These are phyloP conservation scores for Paxillus rubicundulus DNA, from an alignment of 768 basidiomycete genomes.

Conservation along the genomic window DNA sequence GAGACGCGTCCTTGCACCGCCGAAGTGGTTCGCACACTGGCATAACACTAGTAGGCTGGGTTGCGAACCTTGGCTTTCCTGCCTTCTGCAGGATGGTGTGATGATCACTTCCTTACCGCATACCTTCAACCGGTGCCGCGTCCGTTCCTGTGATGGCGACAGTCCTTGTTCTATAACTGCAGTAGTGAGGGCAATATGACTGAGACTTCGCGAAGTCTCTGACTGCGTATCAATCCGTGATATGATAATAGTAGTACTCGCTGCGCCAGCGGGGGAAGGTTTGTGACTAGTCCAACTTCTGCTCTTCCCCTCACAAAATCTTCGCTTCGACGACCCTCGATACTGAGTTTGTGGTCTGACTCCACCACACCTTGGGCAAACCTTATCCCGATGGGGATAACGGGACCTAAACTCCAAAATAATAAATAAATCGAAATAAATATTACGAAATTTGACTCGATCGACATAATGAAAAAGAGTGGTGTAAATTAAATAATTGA, in stretches of 20 bases:
- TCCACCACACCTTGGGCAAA: too few species aligned
- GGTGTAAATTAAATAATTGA: conserved; percentile 34
- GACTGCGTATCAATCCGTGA: conserved; percentile 1
- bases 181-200: conserved; percentile 10
- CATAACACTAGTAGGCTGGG: too few species aligned
- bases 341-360: neutral
- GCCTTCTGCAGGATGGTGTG: conserved; percentile 9
- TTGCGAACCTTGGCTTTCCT: conserved; percentile 12
- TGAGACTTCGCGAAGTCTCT: conserved; percentile 14
- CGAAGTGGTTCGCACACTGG: neutral
- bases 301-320: neutral
- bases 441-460: conserved; percentile 27
- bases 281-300: conserved; percentile 14
- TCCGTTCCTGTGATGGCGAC: conserved; percentile 19
- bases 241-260: conserved; percentile 11
- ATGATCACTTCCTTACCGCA: conserved; percentile 9
- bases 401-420: conserved; percentile 9
- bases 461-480: conserved; percentile 33
- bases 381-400: neutral
- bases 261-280: conserved; percentile 14
- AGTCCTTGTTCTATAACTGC: conserved; percentile 9
- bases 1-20: neutral
- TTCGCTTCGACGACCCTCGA: conserved; percentile 4
- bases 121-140: conserved; percentile 28
- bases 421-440: conserved; percentile 9